Evolutionary conservation across 2,329 filamentous ascomycete species (phyloP).

Genomic region (Venturia oleaginea): DNA sequence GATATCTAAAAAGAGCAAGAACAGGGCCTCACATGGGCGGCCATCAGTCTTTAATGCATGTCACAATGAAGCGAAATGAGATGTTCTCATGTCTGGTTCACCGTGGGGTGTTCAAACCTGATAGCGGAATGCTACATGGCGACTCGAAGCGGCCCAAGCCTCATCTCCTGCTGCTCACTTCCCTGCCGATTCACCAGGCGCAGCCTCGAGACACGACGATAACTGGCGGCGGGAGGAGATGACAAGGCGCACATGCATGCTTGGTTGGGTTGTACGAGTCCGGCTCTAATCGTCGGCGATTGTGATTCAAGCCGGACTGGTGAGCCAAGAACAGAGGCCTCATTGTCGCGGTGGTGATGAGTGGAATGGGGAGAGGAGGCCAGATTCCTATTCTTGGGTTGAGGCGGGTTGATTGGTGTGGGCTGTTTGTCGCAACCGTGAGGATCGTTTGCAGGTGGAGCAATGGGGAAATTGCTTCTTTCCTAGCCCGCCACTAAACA

Average conservation of each 20-base stretch:
- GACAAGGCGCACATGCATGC: background rate
- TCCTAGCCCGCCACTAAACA: background rate
- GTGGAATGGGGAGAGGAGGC: background rate
- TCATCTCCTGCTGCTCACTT: background rate
- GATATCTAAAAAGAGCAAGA: background rate
- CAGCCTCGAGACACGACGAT: background rate
- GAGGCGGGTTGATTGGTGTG: background rate
- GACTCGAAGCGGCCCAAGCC: background rate
- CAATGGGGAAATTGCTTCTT: background rate
- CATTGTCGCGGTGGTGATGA: background rate
- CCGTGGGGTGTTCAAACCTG: background rate
- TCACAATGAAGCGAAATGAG: constrained; percentile 11
- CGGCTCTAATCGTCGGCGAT: background rate
- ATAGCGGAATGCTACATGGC: background rate
- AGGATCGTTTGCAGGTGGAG: background rate
- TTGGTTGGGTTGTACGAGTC: background rate
- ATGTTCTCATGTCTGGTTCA: background rate
- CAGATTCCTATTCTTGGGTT: background rate
- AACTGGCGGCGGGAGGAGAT: background rate
- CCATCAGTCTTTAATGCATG: constrained; percentile 7
- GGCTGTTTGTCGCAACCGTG: no score
- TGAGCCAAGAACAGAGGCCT: background rate
- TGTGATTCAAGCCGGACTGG: background rate
- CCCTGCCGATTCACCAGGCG: background rate
- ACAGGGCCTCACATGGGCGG: background rate